Evolutionary conservation across 2,329 filamentous ascomycete species (phyloP), one percentile per base, ranked within the genome.

Genomic region (Akanthomyces uredinophilus): DNA sequence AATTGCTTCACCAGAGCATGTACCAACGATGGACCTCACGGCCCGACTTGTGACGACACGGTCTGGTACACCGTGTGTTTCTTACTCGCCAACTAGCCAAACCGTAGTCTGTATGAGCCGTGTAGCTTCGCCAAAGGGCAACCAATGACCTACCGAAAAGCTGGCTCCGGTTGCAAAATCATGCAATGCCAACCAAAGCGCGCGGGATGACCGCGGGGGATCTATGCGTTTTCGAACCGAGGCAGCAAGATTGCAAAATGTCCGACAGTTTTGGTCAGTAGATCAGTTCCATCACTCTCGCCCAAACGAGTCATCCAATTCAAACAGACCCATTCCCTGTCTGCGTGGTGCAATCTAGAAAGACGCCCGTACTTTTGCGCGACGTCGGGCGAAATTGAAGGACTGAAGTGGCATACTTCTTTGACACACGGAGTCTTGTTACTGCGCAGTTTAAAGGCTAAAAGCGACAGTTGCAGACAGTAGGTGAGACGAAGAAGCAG

Each of bases 331-430:
- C 11, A n/a, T 22, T 50, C 55, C 55, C 55, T 58, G 55, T 35
- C 7, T 41, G 14, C 24, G 46, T 41, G 10, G 22, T n/a, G 29
- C 44, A 46, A 41, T 50, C 32, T 50, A 41, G 41, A 58, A 39
- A 20, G 22, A 5, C 22, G 14, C 52, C 24, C 3, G 8, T 20
- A 20, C 7, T 22, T 18, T 58, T 39, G 55, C 44, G 55, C 46
- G 55, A 49, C 55, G 35, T 58, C 46, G 44, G 52, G 55, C 37
- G 46, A 58, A 29, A 58, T 58, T 58, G 44, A 50, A 58, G 55
- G 46, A 58, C 32, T 35, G 11, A 41, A 22, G 39, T 20, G 16
- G 39, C n/a, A 20, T 43, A 7, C 14, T 50, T 13, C 14, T 50
- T 18, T 27, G 7, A 41, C 27, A 18, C n/a, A 13, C 14, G 35